phyloP scores from a whole-genome alignment of 1,284 basidiomycete genomes.

The Ceratobasidium sp. region DNA sequence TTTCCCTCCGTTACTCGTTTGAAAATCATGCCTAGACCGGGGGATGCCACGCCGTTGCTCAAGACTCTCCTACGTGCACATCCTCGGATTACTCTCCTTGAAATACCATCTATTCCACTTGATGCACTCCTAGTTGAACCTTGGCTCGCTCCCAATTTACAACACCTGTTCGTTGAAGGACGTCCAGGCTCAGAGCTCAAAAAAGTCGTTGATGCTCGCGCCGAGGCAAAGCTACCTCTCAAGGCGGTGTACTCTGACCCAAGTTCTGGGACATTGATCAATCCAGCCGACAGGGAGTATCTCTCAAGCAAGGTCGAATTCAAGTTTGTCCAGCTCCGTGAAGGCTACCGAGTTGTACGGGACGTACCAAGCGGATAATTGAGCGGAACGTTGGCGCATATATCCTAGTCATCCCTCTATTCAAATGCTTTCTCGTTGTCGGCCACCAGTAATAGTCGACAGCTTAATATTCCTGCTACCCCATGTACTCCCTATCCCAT shows the following conservation, averaged over 20 bases:
- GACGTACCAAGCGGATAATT: background rate
- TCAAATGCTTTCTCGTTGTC: too few relatives aligned
- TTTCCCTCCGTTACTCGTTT: slow-evolving; percentile 20
- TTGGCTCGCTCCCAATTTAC: slow-evolving; percentile 5
- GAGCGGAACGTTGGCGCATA: too few relatives aligned
- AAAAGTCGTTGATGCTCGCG: background rate
- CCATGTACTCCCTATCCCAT: too few relatives aligned
- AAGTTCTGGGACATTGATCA: background rate
- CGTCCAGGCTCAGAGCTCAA: background rate
- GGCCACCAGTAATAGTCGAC: too few relatives aligned
- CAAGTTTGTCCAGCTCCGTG: background rate
- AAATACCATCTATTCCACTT: background rate
- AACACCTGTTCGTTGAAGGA: background rate
- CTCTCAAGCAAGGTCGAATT: slow-evolving; percentile 11
- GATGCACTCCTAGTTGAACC: slow-evolving; percentile 3
- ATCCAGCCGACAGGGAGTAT: background rate
- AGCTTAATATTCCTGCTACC: too few relatives aligned
- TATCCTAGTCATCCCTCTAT: too few relatives aligned
- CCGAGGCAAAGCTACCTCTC: background rate
- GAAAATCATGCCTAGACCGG: background rate
- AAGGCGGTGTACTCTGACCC: background rate
- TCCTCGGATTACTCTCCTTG: too few relatives aligned
- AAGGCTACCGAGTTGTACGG: background rate
- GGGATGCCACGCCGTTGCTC: too few relatives aligned
- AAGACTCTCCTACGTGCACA: too few relatives aligned